Percentiles rank a stretch among this genome's conserved stretches.
These are phyloP conservation scores for Myotisia sp. DNA, from an alignment of 2,329 filamentous ascomycete genomes.

Conservation along the genomic window DNA sequence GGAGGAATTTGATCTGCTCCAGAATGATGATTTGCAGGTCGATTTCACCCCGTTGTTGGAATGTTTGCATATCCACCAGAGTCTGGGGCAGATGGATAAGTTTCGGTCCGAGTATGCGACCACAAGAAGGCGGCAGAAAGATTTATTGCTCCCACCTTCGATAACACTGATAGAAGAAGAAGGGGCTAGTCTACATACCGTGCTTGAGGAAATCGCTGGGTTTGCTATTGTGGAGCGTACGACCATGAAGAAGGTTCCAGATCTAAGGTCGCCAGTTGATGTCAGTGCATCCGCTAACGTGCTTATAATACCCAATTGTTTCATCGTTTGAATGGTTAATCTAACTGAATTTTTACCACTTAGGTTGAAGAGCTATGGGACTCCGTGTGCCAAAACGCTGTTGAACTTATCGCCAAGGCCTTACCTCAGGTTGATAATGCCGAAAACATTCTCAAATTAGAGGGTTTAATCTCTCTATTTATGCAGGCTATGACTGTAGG, in stretches of 20 bases:
- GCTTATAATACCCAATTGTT: too few relatives aligned
- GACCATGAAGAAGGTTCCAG: slow-evolving; percentile 74
- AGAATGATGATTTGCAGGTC: slow-evolving; percentile 89
- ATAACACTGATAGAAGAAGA: slow-evolving; percentile 71
- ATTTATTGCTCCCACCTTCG: slow-evolving; percentile 63
- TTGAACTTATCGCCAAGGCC: slow-evolving; percentile 66
- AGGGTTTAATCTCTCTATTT: slow-evolving; percentile 81
- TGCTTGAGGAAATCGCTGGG: slow-evolving; percentile 85
- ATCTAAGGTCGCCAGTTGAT: slow-evolving; percentile 68
- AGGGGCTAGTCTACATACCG: slow-evolving; percentile 68
- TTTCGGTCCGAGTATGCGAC: slow-evolving; percentile 86
- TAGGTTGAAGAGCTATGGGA: slow-evolving; percentile 97
- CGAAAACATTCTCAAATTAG: slow-evolving; percentile 83
- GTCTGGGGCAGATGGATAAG: slow-evolving; percentile 78
- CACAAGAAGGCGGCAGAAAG: slow-evolving; percentile 80
- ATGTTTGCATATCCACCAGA: slow-evolving; percentile 90
- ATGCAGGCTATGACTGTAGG: slow-evolving; percentile 93
- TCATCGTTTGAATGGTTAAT: slow-evolving; percentile 1
- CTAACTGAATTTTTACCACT: slow-evolving; percentile 11
- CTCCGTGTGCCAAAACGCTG: slow-evolving; percentile 83
- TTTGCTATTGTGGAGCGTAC: slow-evolving; percentile 94
- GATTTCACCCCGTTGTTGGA: slow-evolving; percentile 92
- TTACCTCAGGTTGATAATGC: slow-evolving; percentile 71
- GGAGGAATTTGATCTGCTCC: slow-evolving; percentile 87
- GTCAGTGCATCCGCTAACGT: slow-evolving; percentile 36